A percentile compares a stretch with the other conserved stretches of the same genome.
Evolutionary conservation across 352 stramenopile genomes (phyloP).

Genomic region (Phytophthora fragariae): DNA sequence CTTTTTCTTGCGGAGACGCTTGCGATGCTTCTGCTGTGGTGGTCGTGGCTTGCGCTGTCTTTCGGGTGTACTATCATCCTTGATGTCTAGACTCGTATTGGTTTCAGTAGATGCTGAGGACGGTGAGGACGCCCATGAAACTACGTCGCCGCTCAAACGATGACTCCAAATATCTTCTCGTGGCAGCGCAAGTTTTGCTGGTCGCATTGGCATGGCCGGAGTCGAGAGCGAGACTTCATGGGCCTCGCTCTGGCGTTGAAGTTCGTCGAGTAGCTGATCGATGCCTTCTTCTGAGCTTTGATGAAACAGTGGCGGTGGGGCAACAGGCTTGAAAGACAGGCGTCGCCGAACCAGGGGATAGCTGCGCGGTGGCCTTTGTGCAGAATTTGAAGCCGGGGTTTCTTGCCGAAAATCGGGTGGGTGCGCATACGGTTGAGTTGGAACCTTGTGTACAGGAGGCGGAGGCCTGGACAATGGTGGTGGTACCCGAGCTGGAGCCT

Average conservation of each 20-base stretch:
- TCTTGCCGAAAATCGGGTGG: constrained; percentile 4
- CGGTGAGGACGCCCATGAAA: constrained; percentile 23
- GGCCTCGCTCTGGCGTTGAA: constrained; percentile 7
- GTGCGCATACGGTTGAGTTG: neutral
- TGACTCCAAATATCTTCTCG: constrained; percentile 11
- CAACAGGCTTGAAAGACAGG: constrained; percentile 22
- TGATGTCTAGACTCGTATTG: constrained; percentile 6
- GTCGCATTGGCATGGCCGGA: neutral
- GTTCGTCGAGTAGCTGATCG: constrained; percentile 14
- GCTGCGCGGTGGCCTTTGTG: constrained; percentile 8
- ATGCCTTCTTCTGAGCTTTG: constrained; percentile 14
- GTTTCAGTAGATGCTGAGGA: constrained; percentile 12
- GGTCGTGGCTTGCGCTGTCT: constrained; percentile 30
- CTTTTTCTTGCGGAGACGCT: constrained; percentile 33
- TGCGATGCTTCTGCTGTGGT: constrained; percentile 37
- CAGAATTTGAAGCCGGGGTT: neutral
- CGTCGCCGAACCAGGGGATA: constrained; percentile 37
- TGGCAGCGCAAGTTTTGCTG: neutral
- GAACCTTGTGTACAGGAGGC: constrained; percentile 14
- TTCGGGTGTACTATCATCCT: constrained; percentile 22
- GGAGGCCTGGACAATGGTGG: constrained; percentile 4
- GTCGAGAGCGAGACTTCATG: constrained; percentile 8
- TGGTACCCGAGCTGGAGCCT: neutral
- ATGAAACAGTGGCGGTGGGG: neutral
- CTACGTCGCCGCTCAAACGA: constrained; percentile 11